Conservation (phyloP, 192 early-diverging fungal genomes). For the Podila epigama region DNA sequence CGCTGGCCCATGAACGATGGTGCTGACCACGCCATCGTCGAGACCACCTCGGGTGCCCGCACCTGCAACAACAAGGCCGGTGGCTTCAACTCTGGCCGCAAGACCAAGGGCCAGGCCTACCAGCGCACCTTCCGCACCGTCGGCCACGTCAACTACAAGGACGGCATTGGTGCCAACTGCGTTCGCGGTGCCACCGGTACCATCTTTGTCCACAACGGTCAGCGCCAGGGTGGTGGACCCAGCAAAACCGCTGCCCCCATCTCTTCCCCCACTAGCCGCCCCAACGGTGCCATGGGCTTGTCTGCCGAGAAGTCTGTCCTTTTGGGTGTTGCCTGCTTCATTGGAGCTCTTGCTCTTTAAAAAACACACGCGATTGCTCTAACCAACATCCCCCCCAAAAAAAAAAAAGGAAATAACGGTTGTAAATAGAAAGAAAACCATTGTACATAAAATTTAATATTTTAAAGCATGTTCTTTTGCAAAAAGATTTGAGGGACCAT, state of each 20-base stretch:
- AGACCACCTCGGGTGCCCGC: slow-evolving; percentile 9
- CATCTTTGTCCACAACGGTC: not conserved
- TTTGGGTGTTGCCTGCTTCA: slow-evolving; percentile 15
- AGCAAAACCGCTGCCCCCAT: slow-evolving; percentile 13
- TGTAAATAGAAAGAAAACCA: too few species aligned
- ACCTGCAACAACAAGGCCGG: slow-evolving; percentile 11
- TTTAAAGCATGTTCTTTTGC: too few species aligned
- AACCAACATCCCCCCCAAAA: too few species aligned
- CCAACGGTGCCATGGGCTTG: not conserved
- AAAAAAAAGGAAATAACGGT: too few species aligned
- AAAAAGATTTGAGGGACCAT: too few species aligned
- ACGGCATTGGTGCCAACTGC: slow-evolving; percentile 16
- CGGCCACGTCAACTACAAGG: slow-evolving; percentile 14
- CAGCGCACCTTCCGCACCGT: slow-evolving; percentile 7
- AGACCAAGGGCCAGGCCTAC: slow-evolving; percentile 8
- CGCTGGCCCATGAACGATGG: slow-evolving; percentile 25
- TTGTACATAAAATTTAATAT: not conserved
- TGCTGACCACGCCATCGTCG: slow-evolving; percentile 17
- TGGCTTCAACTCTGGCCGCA: slow-evolving; percentile 20
- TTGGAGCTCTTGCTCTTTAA: slow-evolving; percentile 27
- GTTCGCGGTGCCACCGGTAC: slow-evolving; percentile 8
- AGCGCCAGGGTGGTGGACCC: not conserved
- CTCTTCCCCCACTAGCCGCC: not conserved
- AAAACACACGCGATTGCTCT: too few species aligned
- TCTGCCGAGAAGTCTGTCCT: slow-evolving; percentile 15